Conservation (phyloP, 768 basidiomycete species). For the Russula compacta region DNA sequence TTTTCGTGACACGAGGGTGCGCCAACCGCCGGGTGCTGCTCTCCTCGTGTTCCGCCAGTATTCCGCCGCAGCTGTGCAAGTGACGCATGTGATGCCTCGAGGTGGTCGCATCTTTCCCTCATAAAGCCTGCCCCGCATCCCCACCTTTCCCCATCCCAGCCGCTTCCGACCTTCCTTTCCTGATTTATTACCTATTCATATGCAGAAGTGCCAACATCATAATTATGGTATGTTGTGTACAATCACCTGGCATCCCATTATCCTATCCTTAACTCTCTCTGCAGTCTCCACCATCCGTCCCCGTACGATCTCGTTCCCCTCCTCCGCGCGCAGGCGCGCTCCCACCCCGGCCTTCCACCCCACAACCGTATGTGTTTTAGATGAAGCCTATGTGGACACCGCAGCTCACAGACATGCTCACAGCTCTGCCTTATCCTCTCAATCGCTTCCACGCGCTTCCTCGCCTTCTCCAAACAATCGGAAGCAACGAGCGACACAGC, state of each 20-base stretch:
- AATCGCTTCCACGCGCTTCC: not conserved
- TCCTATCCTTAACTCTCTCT: not conserved
- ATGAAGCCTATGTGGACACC: not conserved
- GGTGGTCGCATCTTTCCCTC: not conserved
- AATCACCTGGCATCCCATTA: not conserved
- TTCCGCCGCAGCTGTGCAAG: not conserved
- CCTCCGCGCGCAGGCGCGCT: slow-evolving; percentile 1
- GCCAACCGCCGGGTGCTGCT: not conserved
- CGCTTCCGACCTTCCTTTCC: not conserved
- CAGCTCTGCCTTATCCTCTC: not conserved
- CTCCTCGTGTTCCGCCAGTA: not conserved
- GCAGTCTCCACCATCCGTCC: slow-evolving; percentile 6
- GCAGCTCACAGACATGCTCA: not conserved
- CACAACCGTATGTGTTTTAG: slow-evolving; percentile 4
- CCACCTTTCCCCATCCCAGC: not conserved
- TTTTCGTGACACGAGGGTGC: not conserved
- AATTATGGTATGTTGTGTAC: slow-evolving; percentile 5
- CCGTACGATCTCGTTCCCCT: slow-evolving; percentile 7
- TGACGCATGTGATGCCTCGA: not conserved
- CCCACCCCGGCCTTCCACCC: not conserved
- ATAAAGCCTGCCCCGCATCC: not conserved
- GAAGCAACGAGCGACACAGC: not conserved
- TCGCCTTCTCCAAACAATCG: not conserved
- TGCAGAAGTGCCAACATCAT: not conserved
- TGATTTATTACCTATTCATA: slow-evolving; percentile 8